Evolutionary conservation across 179 eudicot species (phyloP).

Genomic region (Heliamphora pulchella): DNA sequence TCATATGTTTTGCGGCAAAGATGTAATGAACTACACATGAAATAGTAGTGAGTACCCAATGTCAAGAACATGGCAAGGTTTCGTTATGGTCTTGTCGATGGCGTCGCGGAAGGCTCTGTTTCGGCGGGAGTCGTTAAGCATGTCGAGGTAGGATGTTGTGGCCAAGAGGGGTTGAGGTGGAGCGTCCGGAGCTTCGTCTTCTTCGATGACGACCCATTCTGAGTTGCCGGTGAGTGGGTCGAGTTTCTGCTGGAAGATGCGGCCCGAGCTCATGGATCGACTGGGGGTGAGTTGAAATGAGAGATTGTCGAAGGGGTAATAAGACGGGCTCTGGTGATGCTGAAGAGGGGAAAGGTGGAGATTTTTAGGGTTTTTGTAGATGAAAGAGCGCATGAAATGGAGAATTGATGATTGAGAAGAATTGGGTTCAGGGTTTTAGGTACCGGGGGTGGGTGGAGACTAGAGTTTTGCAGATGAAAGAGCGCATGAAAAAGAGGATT

Average conservation of each 20-base stretch:
- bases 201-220: slow-evolving; percentile 75
- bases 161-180: slow-evolving; percentile 33
- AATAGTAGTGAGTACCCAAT: slow-evolving; percentile 51
- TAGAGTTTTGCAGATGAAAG: too few relatives aligned
- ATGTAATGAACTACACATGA: not conserved
- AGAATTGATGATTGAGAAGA: not conserved
- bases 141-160: slow-evolving; percentile 74
- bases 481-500: too few relatives aligned
- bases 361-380: slow-evolving; percentile 12
- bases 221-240: slow-evolving; percentile 75
- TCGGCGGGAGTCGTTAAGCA: slow-evolving; percentile 67
- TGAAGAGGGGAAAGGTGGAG: not conserved
- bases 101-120: slow-evolving; percentile 61
- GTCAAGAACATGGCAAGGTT: slow-evolving; percentile 71
- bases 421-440: not conserved
- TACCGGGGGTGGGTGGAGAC: too few relatives aligned
- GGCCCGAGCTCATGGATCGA: slow-evolving; percentile 32
- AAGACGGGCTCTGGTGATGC: not conserved
- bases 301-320: not conserved
- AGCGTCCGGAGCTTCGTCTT: slow-evolving; percentile 26
- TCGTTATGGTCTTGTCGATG: slow-evolving; percentile 63
- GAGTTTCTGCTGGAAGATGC: slow-evolving; percentile 62
- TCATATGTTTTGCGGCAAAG: not conserved
- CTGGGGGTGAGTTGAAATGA: slow-evolving; percentile 6
- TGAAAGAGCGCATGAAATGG: slow-evolving; percentile 4